These are phyloP conservation scores for Chloranthus sessilifolius DNA, from an alignment of 164 flowering plant species.

Conservation along the genomic window DNA sequence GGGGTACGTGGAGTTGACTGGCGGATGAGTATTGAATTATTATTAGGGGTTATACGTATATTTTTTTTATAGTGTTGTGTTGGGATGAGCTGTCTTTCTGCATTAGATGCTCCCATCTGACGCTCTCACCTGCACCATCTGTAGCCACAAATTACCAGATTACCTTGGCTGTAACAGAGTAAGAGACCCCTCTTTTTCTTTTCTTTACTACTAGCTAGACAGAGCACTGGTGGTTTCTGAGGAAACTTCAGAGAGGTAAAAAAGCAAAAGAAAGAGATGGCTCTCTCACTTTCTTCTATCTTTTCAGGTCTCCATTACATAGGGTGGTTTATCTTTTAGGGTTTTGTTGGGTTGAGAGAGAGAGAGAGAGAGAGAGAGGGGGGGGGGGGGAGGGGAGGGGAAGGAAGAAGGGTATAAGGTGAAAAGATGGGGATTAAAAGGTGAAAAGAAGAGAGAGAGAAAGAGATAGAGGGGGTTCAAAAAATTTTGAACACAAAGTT, in stretches of 20 bases:
- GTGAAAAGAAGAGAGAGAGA: background rate
- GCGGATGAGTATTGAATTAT: constrained; percentile 13
- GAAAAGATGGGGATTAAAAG: background rate
- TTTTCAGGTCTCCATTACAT: too few relatives aligned
- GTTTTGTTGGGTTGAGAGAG: too few relatives aligned
- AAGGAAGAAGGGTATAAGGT: too few relatives aligned
- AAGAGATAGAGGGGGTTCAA: background rate
- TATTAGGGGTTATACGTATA: background rate
- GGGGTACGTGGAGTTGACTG: constrained; percentile 27
- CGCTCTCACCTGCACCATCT: constrained; percentile 21
- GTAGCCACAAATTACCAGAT: background rate
- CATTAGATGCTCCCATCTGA: constrained; percentile 27
- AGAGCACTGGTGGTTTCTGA: too few relatives aligned
- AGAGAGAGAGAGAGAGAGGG: background rate
- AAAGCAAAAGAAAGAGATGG: too few relatives aligned
- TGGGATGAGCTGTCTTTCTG: constrained; percentile 28
- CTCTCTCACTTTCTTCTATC: too few relatives aligned
- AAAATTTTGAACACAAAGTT: background rate
- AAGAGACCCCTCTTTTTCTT: too few relatives aligned
- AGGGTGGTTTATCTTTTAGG: too few relatives aligned
- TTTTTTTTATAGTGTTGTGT: constrained; percentile 5
- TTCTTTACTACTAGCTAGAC: too few relatives aligned
- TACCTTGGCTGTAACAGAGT: background rate
- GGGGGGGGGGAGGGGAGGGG: background rate
- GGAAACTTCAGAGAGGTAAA: too few relatives aligned